Evolutionary conservation across 2,329 filamentous ascomycete species (phyloP), one percentile per base, ranked within the genome.

Genomic region (Nemania sp.): DNA sequence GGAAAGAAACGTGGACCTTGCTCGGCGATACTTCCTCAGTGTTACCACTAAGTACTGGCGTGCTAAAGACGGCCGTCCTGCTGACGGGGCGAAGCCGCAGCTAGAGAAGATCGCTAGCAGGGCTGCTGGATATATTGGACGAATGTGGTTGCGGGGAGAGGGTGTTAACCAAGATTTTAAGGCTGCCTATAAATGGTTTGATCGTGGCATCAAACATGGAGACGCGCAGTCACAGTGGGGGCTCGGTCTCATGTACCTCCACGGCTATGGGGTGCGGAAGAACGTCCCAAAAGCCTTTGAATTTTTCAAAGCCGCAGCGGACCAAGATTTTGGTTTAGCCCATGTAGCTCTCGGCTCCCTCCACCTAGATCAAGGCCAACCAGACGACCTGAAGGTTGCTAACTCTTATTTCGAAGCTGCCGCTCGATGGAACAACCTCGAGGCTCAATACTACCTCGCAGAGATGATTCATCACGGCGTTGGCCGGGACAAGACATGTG

Each of bases 371-470:
- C 93, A 97, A 78, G 94, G 93, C 20, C 80, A 83, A 29, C 78
- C 83, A 1, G 86, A 88, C 53, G 93, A 97, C 73, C 82, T 96
- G n/a, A 82, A 86, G 5, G 90, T 90, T 0, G 94, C 94, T 2
- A 92, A 90, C 67, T 90, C 91, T 72, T 97, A 97, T 78, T 97
- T 98, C 74, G 94, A 97, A 76, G 85, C 95, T 55, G 94, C 94
- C 5, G 91, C 91, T 47, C 86, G 93, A 26, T 93, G 93, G 77
- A 91, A 91, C 15, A 92, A 94, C 76, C 92, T 97, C 69, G 94
- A 97, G 79, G 92, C 94, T 0, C 93, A 93, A 77, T 98, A 97
- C 81, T 97, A 97, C 78, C 88, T 98, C 3, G 94, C 93, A 1
- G 94, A 98, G 80, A 89, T 97, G 83, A 91, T 90, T 26, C 88